These are phyloP conservation scores for Crithidia acanthocephali DNA, from an alignment of 208 protist genomes.

Conservation along the genomic window DNA sequence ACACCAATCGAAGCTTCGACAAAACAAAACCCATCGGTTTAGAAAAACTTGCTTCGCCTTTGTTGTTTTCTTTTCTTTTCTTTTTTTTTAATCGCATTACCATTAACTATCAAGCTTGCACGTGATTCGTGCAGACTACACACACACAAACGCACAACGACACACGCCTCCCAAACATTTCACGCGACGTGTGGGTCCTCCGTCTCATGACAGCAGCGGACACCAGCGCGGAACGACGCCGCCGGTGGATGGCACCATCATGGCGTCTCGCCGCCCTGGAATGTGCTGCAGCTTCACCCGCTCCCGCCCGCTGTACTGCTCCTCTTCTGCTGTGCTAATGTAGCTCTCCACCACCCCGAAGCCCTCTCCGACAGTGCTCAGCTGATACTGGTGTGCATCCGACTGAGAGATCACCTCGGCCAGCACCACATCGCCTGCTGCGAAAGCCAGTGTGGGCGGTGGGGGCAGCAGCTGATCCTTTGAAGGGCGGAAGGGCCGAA, in stretches of 20 bases:
- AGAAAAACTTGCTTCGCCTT: not conserved
- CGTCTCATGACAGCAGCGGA: slow-evolving; percentile 42
- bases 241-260: slow-evolving; percentile 43
- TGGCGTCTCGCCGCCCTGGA: slow-evolving; percentile 59
- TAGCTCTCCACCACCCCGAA: slow-evolving; percentile 70
- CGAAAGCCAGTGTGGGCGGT: slow-evolving; percentile 54
- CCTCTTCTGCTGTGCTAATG: slow-evolving; percentile 6
- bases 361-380: slow-evolving; percentile 56
- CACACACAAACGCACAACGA: no score
- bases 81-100: no score
- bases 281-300: slow-evolving; percentile 52
- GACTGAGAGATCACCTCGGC: slow-evolving; percentile 84
- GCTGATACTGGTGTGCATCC: slow-evolving; percentile 78
- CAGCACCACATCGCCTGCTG: slow-evolving; percentile 64
- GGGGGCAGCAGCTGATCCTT: slow-evolving; percentile 64
- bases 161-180: no score
- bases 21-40: not conserved
- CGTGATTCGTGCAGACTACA: no score
- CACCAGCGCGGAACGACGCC: slow-evolving; percentile 67
- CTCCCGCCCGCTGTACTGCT: slow-evolving; percentile 13
- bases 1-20: not conserved
- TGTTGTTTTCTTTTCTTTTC: no score
- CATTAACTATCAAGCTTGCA: no score
- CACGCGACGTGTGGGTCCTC: not conserved
- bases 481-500: slow-evolving; percentile 63